phyloP scores from a whole-genome alignment of 805 yeast genomes.

The Citeromyces matritensis region DNA sequence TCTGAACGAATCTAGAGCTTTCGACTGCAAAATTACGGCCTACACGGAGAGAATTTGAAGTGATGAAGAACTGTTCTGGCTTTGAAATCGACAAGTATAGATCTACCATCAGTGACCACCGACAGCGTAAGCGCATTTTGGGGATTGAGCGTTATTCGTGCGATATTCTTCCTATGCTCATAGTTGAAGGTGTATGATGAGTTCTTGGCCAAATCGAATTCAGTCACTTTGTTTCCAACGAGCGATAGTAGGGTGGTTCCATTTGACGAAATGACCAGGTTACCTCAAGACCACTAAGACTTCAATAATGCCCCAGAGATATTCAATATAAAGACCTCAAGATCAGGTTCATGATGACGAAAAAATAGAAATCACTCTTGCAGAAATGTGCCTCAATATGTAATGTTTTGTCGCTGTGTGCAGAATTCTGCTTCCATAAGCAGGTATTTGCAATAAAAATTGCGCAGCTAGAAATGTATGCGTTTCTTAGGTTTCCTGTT shows the following conservation, averaged over 20 bases:
- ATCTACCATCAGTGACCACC: constrained; percentile 87
- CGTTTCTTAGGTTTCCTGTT: too few species aligned
- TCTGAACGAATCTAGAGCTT: constrained; percentile 66
- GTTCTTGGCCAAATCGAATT: constrained; percentile 74
- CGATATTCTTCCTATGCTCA: constrained; percentile 80
- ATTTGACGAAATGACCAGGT: constrained; percentile 70
- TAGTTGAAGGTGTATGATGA: constrained; percentile 81
- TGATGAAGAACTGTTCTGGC: constrained; percentile 82
- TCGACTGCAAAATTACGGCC: constrained; percentile 79
- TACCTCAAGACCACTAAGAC: too few species aligned
- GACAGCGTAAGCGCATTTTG: constrained; percentile 71
- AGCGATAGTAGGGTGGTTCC: constrained; percentile 79
- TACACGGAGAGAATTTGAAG: constrained; percentile 89
- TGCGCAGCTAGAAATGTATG: too few species aligned
- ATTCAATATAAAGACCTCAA: too few species aligned
- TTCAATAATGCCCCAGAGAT: too few species aligned
- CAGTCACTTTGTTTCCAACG: constrained; percentile 85
- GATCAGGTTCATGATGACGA: too few species aligned
- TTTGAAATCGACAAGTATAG: constrained; percentile 74
- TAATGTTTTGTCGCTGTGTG: too few species aligned
- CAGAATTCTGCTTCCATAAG: too few species aligned
- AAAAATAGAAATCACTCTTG: too few species aligned
- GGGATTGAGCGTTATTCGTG: constrained; percentile 65
- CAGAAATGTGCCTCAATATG: too few species aligned
- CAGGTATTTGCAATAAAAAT: too few species aligned